phyloP scores from a whole-genome alignment of 768 basidiomycete genomes.

The Mycena belliarum region DNA sequence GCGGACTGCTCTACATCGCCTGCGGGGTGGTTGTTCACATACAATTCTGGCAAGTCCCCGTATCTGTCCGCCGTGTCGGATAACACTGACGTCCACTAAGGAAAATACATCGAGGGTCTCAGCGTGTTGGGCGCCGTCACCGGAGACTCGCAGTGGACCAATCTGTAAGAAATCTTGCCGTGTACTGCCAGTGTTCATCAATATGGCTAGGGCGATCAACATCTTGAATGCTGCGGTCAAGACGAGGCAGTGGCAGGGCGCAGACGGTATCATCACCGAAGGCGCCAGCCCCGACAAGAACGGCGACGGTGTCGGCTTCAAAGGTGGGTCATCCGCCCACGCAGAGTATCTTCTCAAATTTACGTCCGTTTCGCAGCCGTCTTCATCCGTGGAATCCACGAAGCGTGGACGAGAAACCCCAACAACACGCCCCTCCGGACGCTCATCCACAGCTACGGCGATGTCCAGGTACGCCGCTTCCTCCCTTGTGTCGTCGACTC shows the following conservation, averaged over 20 bases:
- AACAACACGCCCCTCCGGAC: slow-evolving; percentile 38
- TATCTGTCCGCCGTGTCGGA: not conserved
- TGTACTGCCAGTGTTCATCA: slow-evolving; percentile 7
- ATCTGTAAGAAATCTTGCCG: slow-evolving; percentile 33
- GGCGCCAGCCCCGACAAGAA: slow-evolving; percentile 40
- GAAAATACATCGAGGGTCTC: slow-evolving; percentile 55
- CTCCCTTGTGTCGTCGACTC: too few relatives aligned
- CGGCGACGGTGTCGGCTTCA: slow-evolving; percentile 54
- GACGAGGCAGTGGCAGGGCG: slow-evolving; percentile 46
- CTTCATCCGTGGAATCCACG: slow-evolving; percentile 48
- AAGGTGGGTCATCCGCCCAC: slow-evolving; percentile 35
- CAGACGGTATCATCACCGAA: slow-evolving; percentile 53
- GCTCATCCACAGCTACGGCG: slow-evolving; percentile 49
- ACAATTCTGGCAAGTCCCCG: slow-evolving; percentile 49
- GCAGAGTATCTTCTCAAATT: not conserved
- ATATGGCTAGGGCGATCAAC: slow-evolving; percentile 34
- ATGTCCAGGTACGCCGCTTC: slow-evolving; percentile 44
- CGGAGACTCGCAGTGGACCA: slow-evolving; percentile 41
- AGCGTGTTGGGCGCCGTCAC: slow-evolving; percentile 46
- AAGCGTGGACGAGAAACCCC: slow-evolving; percentile 43
- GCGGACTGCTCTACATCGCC: slow-evolving; percentile 51
- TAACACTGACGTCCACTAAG: not conserved
- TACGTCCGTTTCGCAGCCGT: slow-evolving; percentile 33
- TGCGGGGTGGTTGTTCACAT: slow-evolving; percentile 50
- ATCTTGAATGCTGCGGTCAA: slow-evolving; percentile 44